phyloP scores from a whole-genome alignment of 139 green algal species.

The Bryopsis sp. region DNA sequence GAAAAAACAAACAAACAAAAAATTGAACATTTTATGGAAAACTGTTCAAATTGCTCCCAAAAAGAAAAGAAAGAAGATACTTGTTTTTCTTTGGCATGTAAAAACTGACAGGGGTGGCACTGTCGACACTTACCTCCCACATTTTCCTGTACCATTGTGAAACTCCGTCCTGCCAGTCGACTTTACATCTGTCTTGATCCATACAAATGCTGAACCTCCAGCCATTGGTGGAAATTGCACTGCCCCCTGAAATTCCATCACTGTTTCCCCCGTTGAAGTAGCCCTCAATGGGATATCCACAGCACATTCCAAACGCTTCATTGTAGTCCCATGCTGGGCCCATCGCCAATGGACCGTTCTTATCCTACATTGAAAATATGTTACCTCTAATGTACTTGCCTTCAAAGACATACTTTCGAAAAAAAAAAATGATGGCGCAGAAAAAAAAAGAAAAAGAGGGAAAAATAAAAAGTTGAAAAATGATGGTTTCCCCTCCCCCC shows the following conservation, averaged over 20 bases:
- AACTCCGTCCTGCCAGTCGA: conserved; percentile 43
- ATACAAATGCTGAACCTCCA: conserved; percentile 59
- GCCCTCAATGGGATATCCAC: conserved; percentile 61
- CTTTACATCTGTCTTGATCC: conserved; percentile 28
- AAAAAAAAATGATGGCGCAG: no score
- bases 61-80: no score
- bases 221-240: conserved; percentile 54
- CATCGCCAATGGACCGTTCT: conserved; percentile 22
- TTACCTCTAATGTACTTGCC: no score
- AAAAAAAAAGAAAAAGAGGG: no score
- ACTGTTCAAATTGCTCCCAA: no score
- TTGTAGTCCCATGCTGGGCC: conserved; percentile 30
- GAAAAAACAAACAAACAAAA: no score
- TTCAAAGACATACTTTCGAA: no score
- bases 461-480: conserved; percentile 10
- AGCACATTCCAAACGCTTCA: conserved; percentile 6
- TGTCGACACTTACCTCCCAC: no score
- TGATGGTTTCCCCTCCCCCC: no score
- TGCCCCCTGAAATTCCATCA: conserved; percentile 49
- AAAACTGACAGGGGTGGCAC: no score
- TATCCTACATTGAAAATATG: conserved; percentile 31
- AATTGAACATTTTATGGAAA: no score
- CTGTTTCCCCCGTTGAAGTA: conserved; percentile 27
- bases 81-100: no score
- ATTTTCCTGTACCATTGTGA: conserved; percentile 36